A percentile compares a stretch with the other conserved stretches of the same genome.
phyloP scores from a whole-genome alignment of 306 rosid species.

The Pueraria montana region DNA sequence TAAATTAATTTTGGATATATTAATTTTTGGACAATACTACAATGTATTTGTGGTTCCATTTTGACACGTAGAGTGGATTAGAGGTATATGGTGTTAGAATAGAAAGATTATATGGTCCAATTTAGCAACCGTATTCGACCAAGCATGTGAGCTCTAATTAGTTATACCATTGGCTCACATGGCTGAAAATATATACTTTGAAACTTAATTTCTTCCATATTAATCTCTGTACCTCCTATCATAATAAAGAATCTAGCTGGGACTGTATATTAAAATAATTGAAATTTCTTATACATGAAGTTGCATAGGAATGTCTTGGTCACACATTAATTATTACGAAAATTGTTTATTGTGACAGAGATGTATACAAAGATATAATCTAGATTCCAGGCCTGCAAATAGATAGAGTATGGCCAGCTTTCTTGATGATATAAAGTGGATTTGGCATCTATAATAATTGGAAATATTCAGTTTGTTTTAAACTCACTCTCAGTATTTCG shows the following conservation, averaged over 20 bases:
- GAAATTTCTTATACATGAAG: not conserved
- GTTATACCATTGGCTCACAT: slow-evolving; percentile 31
- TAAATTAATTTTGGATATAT: not conserved
- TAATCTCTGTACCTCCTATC: not conserved
- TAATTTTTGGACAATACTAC: not conserved
- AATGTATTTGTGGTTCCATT: slow-evolving; percentile 28
- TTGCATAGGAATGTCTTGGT: slow-evolving; percentile 38
- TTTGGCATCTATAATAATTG: slow-evolving; percentile 9
- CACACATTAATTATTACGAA: slow-evolving; percentile 24
- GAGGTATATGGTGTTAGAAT: not conserved
- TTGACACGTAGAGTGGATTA: slow-evolving; percentile 43
- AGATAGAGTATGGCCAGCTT: slow-evolving; percentile 33
- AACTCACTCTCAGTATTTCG: slow-evolving; percentile 7
- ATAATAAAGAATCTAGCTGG: slow-evolving; percentile 12
- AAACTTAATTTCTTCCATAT: not conserved
- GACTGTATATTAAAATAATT: slow-evolving; percentile 2
- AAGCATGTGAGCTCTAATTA: slow-evolving; percentile 58
- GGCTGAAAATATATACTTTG: not conserved
- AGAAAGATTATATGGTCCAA: slow-evolving; percentile 45
- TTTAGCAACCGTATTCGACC: slow-evolving; percentile 52
- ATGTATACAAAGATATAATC: slow-evolving; percentile 1
- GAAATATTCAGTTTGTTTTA: slow-evolving; percentile 31
- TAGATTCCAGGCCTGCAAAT: slow-evolving; percentile 16
- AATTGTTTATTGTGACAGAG: not conserved
- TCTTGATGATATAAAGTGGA: slow-evolving; percentile 24